A percentile compares a stretch with the other conserved stretches of the same genome.
These are phyloP conservation scores for Salvia miltiorrhiza DNA, from an alignment of 257 asterid species.

Conservation along the genomic window DNA sequence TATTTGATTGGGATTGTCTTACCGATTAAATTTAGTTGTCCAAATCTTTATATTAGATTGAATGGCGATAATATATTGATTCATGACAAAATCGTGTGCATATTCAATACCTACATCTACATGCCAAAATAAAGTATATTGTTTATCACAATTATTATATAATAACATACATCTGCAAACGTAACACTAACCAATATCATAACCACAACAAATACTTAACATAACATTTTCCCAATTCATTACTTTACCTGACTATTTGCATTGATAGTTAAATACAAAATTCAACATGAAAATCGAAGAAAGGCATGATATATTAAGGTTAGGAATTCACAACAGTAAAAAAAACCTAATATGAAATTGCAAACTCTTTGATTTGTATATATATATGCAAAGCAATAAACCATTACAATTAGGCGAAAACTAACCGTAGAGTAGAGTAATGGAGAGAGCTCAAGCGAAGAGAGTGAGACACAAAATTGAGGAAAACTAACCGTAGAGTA, in stretches of 20 bases:
- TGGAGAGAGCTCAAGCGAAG: background rate
- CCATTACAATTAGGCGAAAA: constrained; percentile 12
- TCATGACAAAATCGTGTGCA: background rate
- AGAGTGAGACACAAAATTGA: no score
- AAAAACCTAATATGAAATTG: background rate
- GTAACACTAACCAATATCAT: no score
- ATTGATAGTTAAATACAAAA: background rate
- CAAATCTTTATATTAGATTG: background rate
- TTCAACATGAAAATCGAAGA: background rate
- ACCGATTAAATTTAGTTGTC: background rate
- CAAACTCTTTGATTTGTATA: background rate
- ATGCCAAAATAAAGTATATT: background rate
- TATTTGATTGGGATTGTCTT: no score
- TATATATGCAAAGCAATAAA: background rate
- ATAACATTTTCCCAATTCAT: background rate
- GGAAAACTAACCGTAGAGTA: constrained; percentile 45
- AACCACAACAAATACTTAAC: background rate
- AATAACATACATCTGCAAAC: no score
- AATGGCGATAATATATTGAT: background rate
- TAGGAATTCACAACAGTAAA: background rate
- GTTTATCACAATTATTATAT: no score
- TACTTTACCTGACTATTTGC: no score
- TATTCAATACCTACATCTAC: background rate
- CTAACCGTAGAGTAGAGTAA: background rate
- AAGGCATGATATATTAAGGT: background rate